Percentiles rank a stretch among this genome's conserved stretches.
These are phyloP conservation scores for Metarhizium anisopliae DNA, from an alignment of 2,329 filamentous ascomycete genomes.

Conservation along the genomic window DNA sequence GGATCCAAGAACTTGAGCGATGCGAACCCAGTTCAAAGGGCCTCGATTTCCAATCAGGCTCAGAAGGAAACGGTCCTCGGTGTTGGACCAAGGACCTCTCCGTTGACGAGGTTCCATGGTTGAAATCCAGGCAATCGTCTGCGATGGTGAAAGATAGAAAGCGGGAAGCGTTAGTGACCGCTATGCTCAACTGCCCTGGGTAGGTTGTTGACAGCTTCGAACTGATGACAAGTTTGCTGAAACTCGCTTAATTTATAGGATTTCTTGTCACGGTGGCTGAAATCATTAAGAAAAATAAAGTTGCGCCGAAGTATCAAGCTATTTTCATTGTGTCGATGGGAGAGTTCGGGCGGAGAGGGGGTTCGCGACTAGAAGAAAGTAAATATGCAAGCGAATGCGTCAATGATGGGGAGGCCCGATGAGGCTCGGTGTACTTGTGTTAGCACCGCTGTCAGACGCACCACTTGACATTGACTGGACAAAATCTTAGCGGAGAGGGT, in stretches of 20 bases:
- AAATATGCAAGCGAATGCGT: background rate
- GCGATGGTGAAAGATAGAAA: background rate
- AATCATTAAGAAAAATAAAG: background rate
- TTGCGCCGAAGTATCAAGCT: background rate
- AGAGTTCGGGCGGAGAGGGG: background rate
- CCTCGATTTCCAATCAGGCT: slow-evolving; percentile 63
- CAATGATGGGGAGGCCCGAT: slow-evolving; percentile 3
- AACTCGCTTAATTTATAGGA: background rate
- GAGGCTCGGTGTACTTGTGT: slow-evolving; percentile 6
- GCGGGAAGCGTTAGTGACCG: background rate
- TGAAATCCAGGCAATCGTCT: background rate
- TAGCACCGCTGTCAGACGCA: background rate
- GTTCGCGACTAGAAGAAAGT: slow-evolving; percentile 1
- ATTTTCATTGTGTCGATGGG: background rate
- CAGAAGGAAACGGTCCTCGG: slow-evolving; percentile 64
- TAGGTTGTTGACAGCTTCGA: background rate
- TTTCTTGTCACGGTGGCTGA: background rate
- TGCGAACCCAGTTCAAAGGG: slow-evolving; percentile 82
- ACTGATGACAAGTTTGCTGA: background rate
- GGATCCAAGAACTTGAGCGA: slow-evolving; percentile 64
- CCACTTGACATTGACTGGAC: background rate
- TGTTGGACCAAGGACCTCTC: slow-evolving; percentile 75
- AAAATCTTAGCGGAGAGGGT: background rate
- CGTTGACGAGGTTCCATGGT: slow-evolving; percentile 13
- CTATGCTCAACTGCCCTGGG: background rate